phyloP scores from a whole-genome alignment of 1,284 basidiomycete species.

The Kwoniella shivajii region DNA sequence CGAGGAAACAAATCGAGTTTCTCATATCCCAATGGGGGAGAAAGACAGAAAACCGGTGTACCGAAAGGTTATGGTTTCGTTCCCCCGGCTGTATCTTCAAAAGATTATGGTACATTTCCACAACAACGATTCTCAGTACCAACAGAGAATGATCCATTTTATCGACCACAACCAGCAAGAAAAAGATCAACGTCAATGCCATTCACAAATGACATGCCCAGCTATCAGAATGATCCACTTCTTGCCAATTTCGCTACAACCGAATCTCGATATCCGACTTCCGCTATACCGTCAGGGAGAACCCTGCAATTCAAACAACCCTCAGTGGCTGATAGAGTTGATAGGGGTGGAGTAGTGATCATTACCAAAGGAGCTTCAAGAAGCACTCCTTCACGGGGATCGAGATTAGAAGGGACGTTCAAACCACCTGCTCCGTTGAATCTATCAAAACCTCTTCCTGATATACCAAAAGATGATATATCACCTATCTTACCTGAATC shows the following conservation, averaged over 20 bases:
- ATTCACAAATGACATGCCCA: background rate
- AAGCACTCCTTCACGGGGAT: background rate
- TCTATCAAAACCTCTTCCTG: conserved; percentile 34
- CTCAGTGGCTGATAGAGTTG: conserved; percentile 19
- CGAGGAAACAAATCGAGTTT: background rate
- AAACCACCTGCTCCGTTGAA: conserved; percentile 15
- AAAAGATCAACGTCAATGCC: conserved; percentile 10
- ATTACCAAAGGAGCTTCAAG: conserved; percentile 15
- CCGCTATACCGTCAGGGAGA: conserved; percentile 1
- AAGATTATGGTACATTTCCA: background rate
- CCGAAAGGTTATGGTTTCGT: no score
- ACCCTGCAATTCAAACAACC: conserved; percentile 31
- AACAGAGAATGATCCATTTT: background rate
- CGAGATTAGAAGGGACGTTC: conserved; percentile 3
- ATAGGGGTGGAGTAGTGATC: conserved; percentile 26
- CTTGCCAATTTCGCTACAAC: conserved; percentile 5
- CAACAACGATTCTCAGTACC: background rate
- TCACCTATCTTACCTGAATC: conserved; percentile 15
- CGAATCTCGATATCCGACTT: conserved; percentile 11
- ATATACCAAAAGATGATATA: conserved; percentile 19
- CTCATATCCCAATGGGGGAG: background rate
- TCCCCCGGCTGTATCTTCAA: background rate
- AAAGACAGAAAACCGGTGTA: background rate
- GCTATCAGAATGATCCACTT: conserved; percentile 16
- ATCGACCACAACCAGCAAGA: background rate